A percentile compares a stretch with the other conserved stretches of the same genome.
These are phyloP conservation scores for Diplodia seriata DNA, from an alignment of 2,329 filamentous ascomycete species.

Conservation along the genomic window DNA sequence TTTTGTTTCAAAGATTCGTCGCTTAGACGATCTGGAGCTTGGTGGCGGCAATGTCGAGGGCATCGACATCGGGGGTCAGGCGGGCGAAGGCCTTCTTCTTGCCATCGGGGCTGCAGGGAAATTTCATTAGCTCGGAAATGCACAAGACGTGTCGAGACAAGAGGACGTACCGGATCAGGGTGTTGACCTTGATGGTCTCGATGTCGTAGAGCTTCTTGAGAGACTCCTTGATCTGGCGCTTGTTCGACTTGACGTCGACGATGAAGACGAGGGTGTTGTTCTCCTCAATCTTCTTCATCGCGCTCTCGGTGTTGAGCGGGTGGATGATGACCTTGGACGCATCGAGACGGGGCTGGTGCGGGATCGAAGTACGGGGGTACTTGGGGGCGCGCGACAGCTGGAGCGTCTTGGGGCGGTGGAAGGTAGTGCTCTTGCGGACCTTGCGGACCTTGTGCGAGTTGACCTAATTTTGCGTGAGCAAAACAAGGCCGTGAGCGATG, in stretches of 20 bases:
- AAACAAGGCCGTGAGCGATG: slow-evolving; percentile 60
- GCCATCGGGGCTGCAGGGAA: slow-evolving; percentile 76
- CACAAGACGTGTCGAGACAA: neutral
- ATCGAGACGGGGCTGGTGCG: slow-evolving; percentile 88
- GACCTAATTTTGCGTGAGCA: slow-evolving; percentile 57
- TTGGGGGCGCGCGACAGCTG: slow-evolving; percentile 88
- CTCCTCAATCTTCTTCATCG: slow-evolving; percentile 99
- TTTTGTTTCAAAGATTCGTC: slow-evolving; percentile 8
- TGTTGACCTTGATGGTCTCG: slow-evolving; percentile 99
- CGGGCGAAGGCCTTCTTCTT: slow-evolving; percentile 99
- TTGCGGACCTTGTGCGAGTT: slow-evolving; percentile 89
- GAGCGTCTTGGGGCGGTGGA: slow-evolving; percentile 97
- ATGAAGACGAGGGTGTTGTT: slow-evolving; percentile 99
- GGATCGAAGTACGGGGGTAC: slow-evolving; percentile 95
- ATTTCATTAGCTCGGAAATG: neutral
- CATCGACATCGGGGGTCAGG: slow-evolving; percentile 94
- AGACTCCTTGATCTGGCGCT: slow-evolving; percentile 98
- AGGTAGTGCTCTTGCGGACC: slow-evolving; percentile 84
- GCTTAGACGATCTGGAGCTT: slow-evolving; percentile 96
- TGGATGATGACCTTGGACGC: slow-evolving; percentile 97
- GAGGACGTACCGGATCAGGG: slow-evolving; percentile 81
- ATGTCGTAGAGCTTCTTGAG: slow-evolving; percentile 99
- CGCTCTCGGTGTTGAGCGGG: slow-evolving; percentile 99
- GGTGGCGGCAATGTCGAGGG: slow-evolving; percentile 98
- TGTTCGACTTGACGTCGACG: slow-evolving; percentile 90